phyloP scores from a whole-genome alignment of 2,329 filamentous ascomycete genomes.

The Colletotrichum sp. region DNA sequence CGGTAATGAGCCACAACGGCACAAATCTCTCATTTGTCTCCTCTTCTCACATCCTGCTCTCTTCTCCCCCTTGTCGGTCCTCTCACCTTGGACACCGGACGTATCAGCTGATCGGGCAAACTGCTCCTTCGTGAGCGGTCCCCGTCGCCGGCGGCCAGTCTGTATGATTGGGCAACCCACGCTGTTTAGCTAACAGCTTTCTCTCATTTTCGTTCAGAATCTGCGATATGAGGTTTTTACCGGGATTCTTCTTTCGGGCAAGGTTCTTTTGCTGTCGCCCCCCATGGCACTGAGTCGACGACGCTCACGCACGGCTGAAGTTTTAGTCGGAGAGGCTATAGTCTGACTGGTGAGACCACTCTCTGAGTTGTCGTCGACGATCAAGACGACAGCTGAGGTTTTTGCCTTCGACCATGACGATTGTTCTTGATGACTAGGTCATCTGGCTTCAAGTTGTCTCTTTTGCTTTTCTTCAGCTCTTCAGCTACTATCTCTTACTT shows the following conservation, averaged over 20 bases:
- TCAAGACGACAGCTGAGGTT: not conserved
- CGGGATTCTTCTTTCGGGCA: not conserved
- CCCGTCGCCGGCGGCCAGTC: not conserved
- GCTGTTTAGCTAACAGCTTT: conserved; percentile 15
- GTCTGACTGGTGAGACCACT: not conserved
- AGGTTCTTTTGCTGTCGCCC: not conserved
- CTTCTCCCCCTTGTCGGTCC: not conserved
- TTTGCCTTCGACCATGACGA: not conserved
- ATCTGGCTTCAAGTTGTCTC: not conserved
- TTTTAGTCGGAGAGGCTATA: not conserved
- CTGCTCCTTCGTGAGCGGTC: not conserved
- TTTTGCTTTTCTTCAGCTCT: not conserved
- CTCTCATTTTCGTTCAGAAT: not conserved
- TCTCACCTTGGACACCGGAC: not conserved
- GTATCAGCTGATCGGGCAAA: not conserved
- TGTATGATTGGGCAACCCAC: conserved; percentile 3
- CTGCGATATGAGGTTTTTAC: not conserved
- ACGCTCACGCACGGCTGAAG: not conserved
- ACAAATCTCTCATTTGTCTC: not conserved
- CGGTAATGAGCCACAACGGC: conserved; percentile 1
- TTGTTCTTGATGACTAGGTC: conserved; percentile 2
- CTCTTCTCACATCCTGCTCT: not conserved
- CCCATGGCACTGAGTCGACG: not conserved
- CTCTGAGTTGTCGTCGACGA: not conserved
- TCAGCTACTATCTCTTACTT: not conserved